Percentiles rank a stretch among this genome's conserved stretches.
phyloP scores from a whole-genome alignment of 768 basidiomycete genomes.

The Amanita pseudoporphyria region DNA sequence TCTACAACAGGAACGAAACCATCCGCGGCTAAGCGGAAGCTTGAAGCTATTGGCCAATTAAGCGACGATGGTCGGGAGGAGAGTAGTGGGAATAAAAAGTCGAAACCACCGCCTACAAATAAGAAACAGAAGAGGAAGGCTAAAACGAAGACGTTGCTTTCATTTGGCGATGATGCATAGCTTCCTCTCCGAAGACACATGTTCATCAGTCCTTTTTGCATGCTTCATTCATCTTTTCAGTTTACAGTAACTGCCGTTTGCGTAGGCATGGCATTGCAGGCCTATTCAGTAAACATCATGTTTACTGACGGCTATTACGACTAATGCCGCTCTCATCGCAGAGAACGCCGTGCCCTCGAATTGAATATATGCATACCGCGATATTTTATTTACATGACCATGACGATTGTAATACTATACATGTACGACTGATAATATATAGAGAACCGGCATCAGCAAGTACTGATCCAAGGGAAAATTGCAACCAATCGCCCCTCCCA shows the following conservation, averaged over 20 bases:
- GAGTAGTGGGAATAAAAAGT: conserved; percentile 22
- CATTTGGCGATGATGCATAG: conserved; percentile 49
- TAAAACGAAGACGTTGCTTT: conserved; percentile 34
- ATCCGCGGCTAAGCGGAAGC: conserved; percentile 30
- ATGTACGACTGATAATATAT: background rate
- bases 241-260: background rate
- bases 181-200: background rate
- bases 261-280: too few species aligned
- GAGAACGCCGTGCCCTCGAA: too few species aligned
- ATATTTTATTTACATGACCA: background rate
- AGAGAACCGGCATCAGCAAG: too few species aligned
- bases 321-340: too few species aligned
- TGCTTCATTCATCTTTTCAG: background rate
- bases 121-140: conserved; percentile 13
- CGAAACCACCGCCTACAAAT: conserved; percentile 9
- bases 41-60: conserved; percentile 20
- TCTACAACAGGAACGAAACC: conserved; percentile 23
- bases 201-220: background rate
- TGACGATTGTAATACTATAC: conserved; percentile 3
- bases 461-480: background rate
- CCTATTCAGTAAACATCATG: background rate
- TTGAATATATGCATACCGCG: too few species aligned
- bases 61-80: conserved; percentile 36
- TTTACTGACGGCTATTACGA: background rate
- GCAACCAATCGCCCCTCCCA: background rate